Evolutionary conservation across 495 filamentous ascomycete genomes (phyloP), one percentile per base, ranked within the genome.

Genomic region (Penicillium parvum): DNA sequence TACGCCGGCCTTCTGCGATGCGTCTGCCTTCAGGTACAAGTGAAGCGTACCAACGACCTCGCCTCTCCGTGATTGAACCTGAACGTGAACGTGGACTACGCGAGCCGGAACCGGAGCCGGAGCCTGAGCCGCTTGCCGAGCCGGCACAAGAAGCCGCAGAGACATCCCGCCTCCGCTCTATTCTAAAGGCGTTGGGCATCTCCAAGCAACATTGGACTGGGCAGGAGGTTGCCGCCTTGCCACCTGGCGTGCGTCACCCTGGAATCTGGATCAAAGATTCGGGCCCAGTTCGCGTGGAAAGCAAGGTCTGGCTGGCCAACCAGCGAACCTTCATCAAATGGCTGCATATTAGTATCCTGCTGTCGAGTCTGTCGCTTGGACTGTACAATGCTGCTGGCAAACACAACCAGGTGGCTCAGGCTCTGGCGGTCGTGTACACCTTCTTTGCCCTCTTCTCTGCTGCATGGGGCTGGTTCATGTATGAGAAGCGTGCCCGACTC

Each of bases 271-370:
- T 98, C 69, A 98, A 97, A 71, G 91, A 98, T 63, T 73, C 85
- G 0, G 90, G 91, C 0, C 88, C 89, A 1, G 74, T 97, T 23
- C 79, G 86, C 38, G 88, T 98, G 27, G 92, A 98, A 65, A 86
- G 87, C 28, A 98, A 98, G 65, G 91, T 98, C 5, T 98, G 92
- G 90, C 84, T 98, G 23, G 92, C 92, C 35, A 98, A 98, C 60
- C 88, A 98, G 68, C 81, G 92, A 32, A 98, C 92, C 0, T 98
- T 95, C 55, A 80, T 98, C 61, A 96, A 95, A 61, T 98, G 92
- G 92, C 85, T 96, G 63, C 90, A 97, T 58, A 85, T 97, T 50
- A 83, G 79, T 39, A 75, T 98, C 17, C 73, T 97, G 19, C 78
- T 97, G 6, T 89, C 88, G 7, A 81, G 79, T 17, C 63, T 98